Conservation (phyloP, 768 basidiomycete species). For the Heimioporus sp. region DNA sequence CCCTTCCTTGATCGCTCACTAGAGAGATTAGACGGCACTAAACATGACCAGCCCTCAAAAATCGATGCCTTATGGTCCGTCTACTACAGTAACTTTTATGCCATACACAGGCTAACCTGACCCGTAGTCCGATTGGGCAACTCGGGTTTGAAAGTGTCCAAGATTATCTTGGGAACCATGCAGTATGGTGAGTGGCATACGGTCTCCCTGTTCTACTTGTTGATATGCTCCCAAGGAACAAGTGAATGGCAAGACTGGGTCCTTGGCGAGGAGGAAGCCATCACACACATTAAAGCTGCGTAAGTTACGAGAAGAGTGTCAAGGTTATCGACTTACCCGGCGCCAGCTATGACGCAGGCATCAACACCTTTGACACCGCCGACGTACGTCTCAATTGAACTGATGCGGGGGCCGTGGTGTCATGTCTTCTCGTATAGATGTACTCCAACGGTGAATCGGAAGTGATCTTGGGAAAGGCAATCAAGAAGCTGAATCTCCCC, state of each 20-base stretch:
- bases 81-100: too few species aligned
- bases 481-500: conserved; percentile 63
- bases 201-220: too few species aligned
- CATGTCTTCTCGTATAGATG: conserved; percentile 33
- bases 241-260: conserved; percentile 54
- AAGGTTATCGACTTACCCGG: background rate
- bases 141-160: conserved; percentile 50
- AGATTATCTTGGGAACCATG: conserved; percentile 50
- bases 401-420: background rate
- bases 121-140: conserved; percentile 41
- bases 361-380: conserved; percentile 37
- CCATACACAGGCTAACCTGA: too few species aligned
- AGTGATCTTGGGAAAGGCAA: conserved; percentile 67
- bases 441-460: conserved; percentile 71
- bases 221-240: too few species aligned
- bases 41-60: too few species aligned
- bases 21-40: too few species aligned
- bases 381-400: conserved; percentile 19
- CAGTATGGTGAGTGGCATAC: conserved; percentile 35
- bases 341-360: conserved; percentile 34
- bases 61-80: too few species aligned
- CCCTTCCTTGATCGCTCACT: too few species aligned
- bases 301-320: conserved; percentile 21
- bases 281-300: conserved; percentile 48
- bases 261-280: conserved; percentile 42